A percentile compares a stretch with the other conserved stretches of the same genome.
Evolutionary conservation across 345 rosid genomes (phyloP).

Genomic region (Ailanthus altissimus): DNA sequence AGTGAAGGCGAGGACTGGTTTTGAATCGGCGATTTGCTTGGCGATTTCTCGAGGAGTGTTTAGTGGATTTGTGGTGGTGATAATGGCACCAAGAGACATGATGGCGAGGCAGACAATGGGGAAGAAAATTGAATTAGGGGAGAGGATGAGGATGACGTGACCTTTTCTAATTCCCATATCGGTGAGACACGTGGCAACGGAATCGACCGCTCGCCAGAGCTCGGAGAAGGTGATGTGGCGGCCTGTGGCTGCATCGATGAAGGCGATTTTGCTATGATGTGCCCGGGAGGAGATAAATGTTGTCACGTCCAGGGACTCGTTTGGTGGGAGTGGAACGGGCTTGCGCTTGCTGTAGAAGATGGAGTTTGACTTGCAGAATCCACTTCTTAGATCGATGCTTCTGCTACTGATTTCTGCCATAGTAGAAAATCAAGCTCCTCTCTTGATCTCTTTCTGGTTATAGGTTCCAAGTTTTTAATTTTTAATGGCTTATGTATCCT

Average conservation of each 20-base stretch:
- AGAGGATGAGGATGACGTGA: conserved; percentile 75
- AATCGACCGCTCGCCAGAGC: conserved; percentile 75
- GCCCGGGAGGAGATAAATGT: conserved; percentile 79
- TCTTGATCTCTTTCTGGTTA: not conserved
- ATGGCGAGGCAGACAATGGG: conserved; percentile 93
- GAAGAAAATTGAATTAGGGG: conserved; percentile 85
- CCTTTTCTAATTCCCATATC: conserved; percentile 83
- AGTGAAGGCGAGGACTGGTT: conserved; percentile 75
- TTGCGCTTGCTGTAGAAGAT: conserved; percentile 73
- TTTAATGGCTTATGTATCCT: not conserved
- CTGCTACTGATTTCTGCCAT: conserved; percentile 17
- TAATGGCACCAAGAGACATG: conserved; percentile 88
- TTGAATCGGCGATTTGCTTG: conserved; percentile 63
- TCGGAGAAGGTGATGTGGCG: conserved; percentile 58
- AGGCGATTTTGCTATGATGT: conserved; percentile 72
- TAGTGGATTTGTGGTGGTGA: conserved; percentile 86
- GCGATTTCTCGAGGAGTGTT: conserved; percentile 72
- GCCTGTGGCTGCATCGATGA: conserved; percentile 85
- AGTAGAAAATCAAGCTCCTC: not conserved
- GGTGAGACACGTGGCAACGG: conserved; percentile 57
- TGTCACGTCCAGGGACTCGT: conserved; percentile 59
- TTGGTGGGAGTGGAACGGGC: conserved; percentile 59
- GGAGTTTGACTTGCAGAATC: conserved; percentile 60
- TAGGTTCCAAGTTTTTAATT: not conserved
- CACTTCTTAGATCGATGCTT: conserved; percentile 49